Conservation (phyloP, 805 yeast species). For the Ogataea ganodermae region DNA sequence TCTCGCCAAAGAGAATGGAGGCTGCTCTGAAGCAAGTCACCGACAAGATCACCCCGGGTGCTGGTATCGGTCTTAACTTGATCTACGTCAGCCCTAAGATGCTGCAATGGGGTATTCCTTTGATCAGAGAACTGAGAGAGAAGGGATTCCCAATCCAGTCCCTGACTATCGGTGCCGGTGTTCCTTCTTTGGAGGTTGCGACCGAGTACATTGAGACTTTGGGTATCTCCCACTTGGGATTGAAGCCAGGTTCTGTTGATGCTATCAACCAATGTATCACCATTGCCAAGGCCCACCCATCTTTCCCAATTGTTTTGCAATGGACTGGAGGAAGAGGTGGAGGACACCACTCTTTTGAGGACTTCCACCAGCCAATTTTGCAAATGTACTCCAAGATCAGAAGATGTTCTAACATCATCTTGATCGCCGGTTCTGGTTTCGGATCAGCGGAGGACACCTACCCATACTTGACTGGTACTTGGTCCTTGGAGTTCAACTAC, state of each 20-base stretch:
- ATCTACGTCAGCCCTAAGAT: conserved; percentile 96
- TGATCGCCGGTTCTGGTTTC: conserved; percentile 97
- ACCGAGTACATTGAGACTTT: conserved; percentile 91
- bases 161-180: conserved; percentile 98
- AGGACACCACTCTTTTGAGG: conserved; percentile 99
- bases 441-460: conserved; percentile 97
- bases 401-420: conserved; percentile 82
- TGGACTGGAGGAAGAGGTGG: conserved; percentile 99
- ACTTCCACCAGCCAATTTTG: conserved; percentile 95
- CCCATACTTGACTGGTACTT: conserved; percentile 95
- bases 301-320: conserved; percentile 94
- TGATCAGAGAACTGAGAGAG: conserved; percentile 83
- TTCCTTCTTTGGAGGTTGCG: conserved; percentile 96
- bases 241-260: conserved; percentile 97
- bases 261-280: conserved; percentile 82
- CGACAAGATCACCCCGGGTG: conserved; percentile 72
- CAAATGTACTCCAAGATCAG: conserved; percentile 96
- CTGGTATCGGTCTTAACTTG: conserved; percentile 87
- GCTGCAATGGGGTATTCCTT: conserved; percentile 99
- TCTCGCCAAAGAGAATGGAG: conserved; percentile 68
- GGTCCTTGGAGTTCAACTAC: conserved; percentile 85
- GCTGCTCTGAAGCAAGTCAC: conserved; percentile 76
- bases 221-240: conserved; percentile 90
- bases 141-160: conserved; percentile 96
- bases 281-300: conserved; percentile 94